Conservation (phyloP, 768 basidiomycete species). For the Clitopilus hobsonii region DNA sequence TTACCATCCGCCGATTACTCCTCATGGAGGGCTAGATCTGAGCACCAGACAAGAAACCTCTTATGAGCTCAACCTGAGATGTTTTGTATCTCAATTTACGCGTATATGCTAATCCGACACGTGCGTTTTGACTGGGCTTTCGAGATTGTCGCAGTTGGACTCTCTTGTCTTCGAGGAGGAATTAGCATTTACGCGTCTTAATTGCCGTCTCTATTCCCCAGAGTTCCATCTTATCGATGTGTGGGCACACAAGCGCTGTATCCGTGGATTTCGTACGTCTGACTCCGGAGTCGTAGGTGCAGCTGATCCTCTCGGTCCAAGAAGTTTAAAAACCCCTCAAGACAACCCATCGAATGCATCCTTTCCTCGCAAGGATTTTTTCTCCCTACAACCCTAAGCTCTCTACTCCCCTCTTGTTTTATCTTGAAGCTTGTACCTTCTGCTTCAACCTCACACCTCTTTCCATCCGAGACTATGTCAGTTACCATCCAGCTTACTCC, state of each 20-base stretch:
- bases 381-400: not conserved
- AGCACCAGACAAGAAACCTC: not conserved
- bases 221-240: not conserved
- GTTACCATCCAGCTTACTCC: slow-evolving; percentile 30
- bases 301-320: not conserved
- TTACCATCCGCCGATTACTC: too few relatives aligned
- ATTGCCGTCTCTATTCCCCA: not conserved
- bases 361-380: not conserved
- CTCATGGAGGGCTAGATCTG: not conserved
- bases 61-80: too few relatives aligned
- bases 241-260: too few relatives aligned
- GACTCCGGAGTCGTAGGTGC: not conserved
- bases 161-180: not conserved
- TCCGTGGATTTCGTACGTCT: not conserved
- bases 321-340: not conserved
- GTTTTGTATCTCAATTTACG: not conserved
- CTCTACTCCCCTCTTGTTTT: not conserved
- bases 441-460: not conserved
- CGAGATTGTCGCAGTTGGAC: not conserved
- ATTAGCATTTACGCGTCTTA: not conserved
- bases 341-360: not conserved
- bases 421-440: not conserved
- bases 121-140: not conserved
- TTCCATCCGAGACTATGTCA: slow-evolving; percentile 12
- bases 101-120: not conserved